Evolutionary conservation across 1,284 basidiomycete species (phyloP), one percentile per base, ranked within the genome.

Genomic region (Cutaneotrichosporon sp.): DNA sequence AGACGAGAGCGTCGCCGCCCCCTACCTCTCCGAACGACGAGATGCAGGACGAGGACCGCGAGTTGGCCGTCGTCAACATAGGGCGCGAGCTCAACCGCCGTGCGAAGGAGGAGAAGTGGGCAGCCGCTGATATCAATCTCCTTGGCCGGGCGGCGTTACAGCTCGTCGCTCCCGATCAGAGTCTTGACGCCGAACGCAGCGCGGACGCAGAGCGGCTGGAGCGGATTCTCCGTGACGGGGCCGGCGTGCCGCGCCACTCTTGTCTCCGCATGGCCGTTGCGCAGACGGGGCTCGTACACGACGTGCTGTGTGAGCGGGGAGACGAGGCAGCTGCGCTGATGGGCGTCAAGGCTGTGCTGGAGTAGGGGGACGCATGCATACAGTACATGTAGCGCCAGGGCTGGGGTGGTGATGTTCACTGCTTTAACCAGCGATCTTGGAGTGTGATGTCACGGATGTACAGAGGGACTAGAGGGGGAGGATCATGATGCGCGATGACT

Each of bases 311-410:
- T 3, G 45, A 41, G 17, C 25, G 26, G 4, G 49, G 52, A 8
- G 59, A 57, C 34, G 57, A 56, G n/a, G 26, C 48, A 32, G 47
- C 55, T 22, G 48, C 55, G 42, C 46, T 55, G 37, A 39, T 59
- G 14, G 29, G 45, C 31, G 34, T 59, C 10, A 22, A 33, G 10
- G 31, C 44, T n/a, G 47, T 55, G 12, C 38, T 57, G 17, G 31
- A 33, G 29, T 38, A 27, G 17, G 24, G 31, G 33, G 37, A 22
- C 12, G 34, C 24, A 51, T 26, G 34, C 19, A 33, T 26, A n/a
- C n/a, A n/a, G n/a, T n/a, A n/a, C n/a, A n/a, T n/a, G n/a, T n/a
- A n/a, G n/a, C n/a, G n/a, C n/a, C n/a, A n/a, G n/a, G n/a, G n/a
- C n/a, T n/a, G n/a, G n/a, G n/a, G n/a, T n/a, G n/a, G n/a, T n/a